phyloP scores from a whole-genome alignment of 176 grass and related monocot species.

The Oryza punctata region DNA sequence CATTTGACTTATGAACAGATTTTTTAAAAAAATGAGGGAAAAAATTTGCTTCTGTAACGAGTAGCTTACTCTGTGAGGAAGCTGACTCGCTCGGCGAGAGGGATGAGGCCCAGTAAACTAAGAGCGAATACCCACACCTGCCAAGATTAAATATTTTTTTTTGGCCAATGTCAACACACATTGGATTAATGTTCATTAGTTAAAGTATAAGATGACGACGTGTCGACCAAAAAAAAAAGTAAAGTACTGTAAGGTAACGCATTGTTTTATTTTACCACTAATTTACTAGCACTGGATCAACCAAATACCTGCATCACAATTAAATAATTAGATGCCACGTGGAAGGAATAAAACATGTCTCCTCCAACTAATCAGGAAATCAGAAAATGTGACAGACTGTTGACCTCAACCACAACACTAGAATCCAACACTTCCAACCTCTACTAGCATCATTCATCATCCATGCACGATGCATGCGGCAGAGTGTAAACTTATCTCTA shows the following conservation, averaged over 20 bases:
- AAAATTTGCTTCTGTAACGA: background rate
- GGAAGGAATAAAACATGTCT: background rate
- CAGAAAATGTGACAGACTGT: background rate
- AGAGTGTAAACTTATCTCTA: background rate
- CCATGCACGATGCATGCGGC: background rate
- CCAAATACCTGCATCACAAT: background rate
- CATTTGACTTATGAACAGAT: background rate
- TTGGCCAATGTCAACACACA: background rate
- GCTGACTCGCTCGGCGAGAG: constrained; percentile 93
- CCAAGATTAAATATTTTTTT: background rate
- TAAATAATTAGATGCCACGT: background rate
- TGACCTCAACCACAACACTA: background rate
- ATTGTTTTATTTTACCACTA: background rate
- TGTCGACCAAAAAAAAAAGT: background rate
- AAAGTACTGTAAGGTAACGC: background rate
- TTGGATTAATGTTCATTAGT: background rate
- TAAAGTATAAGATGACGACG: background rate
- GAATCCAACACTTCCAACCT: background rate
- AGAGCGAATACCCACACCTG: constrained; percentile 84
- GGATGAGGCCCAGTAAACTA: constrained; percentile 75
- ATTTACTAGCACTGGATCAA: background rate
- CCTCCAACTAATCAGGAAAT: background rate
- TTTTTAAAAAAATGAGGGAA: background rate
- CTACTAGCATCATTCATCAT: background rate
- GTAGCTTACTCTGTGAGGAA: constrained; percentile 88